Evolutionary conservation across 163 green algal species (phyloP).

Genomic region (Scenedesmus sp.): DNA sequence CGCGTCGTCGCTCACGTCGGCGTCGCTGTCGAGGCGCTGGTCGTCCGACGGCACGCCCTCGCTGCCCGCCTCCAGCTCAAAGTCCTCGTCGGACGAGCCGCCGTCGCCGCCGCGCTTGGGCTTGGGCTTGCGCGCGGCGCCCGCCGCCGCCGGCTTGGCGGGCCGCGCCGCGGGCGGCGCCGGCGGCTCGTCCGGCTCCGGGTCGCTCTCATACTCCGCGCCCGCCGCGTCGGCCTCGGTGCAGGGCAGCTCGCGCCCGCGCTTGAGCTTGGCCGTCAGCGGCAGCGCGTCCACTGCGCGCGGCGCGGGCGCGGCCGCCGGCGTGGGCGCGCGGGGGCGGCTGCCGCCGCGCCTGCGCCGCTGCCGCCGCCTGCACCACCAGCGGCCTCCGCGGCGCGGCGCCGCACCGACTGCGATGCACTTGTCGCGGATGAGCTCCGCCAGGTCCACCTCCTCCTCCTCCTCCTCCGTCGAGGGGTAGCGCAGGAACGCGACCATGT

Average conservation of each 20-base stretch:
- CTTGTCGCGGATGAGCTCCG: constrained; percentile 63
- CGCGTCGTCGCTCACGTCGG: constrained; percentile 24
- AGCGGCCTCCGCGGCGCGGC: too few relatives aligned
- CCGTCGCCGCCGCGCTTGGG: neutral
- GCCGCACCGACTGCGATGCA: constrained; percentile 78
- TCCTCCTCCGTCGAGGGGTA: constrained; percentile 76
- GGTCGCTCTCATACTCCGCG: constrained; percentile 26
- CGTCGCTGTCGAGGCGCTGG: constrained; percentile 24
- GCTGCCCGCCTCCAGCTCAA: constrained; percentile 9
- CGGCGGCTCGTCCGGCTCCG: constrained; percentile 7
- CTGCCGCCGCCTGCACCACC: too few relatives aligned
- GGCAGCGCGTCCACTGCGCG: constrained; percentile 21
- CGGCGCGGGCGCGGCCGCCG: neutral
- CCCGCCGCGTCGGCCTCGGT: constrained; percentile 20
- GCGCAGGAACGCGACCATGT: constrained; percentile 54
- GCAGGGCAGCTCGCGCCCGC: constrained; percentile 15
- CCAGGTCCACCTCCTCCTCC: constrained; percentile 66
- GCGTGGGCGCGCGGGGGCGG: too few relatives aligned
- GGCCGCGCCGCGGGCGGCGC: neutral
- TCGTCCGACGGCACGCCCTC: constrained; percentile 9
- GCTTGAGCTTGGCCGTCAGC: constrained; percentile 8
- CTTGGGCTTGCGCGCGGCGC: too few relatives aligned
- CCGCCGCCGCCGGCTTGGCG: neutral
- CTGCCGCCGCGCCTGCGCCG: neutral
- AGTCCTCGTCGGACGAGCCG: constrained; percentile 16